Evolutionary conservation across 2,329 filamentous ascomycete species (phyloP), one percentile per base, ranked within the genome.

Genomic region (Aspergillus amoenus): DNA sequence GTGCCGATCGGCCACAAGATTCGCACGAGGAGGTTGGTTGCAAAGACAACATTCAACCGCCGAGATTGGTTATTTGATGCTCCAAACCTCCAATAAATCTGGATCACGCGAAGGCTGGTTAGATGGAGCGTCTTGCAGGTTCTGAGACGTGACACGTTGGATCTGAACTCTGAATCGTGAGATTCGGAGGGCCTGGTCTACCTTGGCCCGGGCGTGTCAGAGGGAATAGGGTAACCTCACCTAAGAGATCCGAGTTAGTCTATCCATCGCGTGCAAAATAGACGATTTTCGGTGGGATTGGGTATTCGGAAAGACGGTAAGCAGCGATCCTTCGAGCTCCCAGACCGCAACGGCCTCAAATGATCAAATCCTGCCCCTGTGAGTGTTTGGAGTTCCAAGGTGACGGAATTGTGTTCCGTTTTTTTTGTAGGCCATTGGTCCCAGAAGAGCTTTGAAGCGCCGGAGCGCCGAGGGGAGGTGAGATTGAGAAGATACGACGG

Each of bases 111-210:
- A 51, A 24, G 22, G 24, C 15, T 24, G 18, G 9, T 41, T 34
- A 12, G 43, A 27, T 30, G 22, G 43, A 45, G 3, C 43, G 43
- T 13, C n/a, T 18, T 43, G 27, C 32, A 46, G 42, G 6, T 40
- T 40, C 32, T 15, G 30, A 53, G 50, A 46, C 50, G 32, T 47
- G 51, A 41, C 51, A 53, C 42, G 42, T 53, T 53, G 18, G 51
- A 53, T 49, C 32, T 53, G 43, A 41, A 47, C 32, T 47, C 22
- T 49, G 18, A 49, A 37, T 48, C 30, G 6, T 5, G 21, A 41
- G 47, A 49, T 30, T 17, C 3, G 34, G 17, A 22, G 37, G 13
- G 21, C 32, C 34, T 41, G 47, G 13, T 40, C 30, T 37, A 22
- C 24, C 15, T 24, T 21, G 18, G 24, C 39, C 48, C 18, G 50